Percentiles rank a stretch among this genome's conserved stretches.
Conservation (phyloP, 352 stramenopile species). For the Pythium monospermum region DNA sequence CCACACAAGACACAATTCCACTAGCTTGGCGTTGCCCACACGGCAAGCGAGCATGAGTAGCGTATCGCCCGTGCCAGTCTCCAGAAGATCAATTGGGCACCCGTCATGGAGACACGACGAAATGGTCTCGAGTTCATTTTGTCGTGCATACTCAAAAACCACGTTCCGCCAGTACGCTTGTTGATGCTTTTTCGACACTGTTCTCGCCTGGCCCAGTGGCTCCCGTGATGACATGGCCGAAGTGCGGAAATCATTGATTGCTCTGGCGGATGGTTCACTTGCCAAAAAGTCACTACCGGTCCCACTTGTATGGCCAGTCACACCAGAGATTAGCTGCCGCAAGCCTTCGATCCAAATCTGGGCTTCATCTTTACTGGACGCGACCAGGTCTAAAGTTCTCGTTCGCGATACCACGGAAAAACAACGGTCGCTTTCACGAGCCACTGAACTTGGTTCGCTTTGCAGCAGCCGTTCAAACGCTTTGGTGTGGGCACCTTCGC, state of each 20-base stretch:
- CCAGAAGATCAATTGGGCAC: slow-evolving; percentile 71
- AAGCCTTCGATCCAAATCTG: slow-evolving; percentile 52
- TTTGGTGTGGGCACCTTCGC: slow-evolving; percentile 48
- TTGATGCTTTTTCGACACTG: slow-evolving; percentile 31
- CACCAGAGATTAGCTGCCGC: slow-evolving; percentile 32
- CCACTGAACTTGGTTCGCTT: slow-evolving; percentile 31
- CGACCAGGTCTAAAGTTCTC: slow-evolving; percentile 68
- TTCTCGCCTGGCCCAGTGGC: slow-evolving; percentile 7
- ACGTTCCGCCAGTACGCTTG: slow-evolving; percentile 44
- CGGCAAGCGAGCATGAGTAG: slow-evolving; percentile 77
- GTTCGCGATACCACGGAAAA: slow-evolving; percentile 65
- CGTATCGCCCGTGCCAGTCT: slow-evolving; percentile 67
- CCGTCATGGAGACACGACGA: slow-evolving; percentile 47
- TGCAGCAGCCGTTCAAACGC: slow-evolving; percentile 52
- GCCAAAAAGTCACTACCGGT: neutral
- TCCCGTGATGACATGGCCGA: slow-evolving; percentile 33
- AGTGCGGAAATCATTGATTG: slow-evolving; percentile 43
- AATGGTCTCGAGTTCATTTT: slow-evolving; percentile 37
- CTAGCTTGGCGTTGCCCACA: slow-evolving; percentile 45
- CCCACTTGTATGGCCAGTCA: slow-evolving; percentile 2
- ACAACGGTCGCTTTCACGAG: slow-evolving; percentile 44
- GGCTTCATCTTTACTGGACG: slow-evolving; percentile 76
- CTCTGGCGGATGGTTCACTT: slow-evolving; percentile 23
- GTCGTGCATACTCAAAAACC: slow-evolving; percentile 57
- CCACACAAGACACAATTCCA: slow-evolving; percentile 70